These are phyloP conservation scores for Collybiopsis confluens DNA, from an alignment of 768 basidiomycete genomes.

Conservation along the genomic window DNA sequence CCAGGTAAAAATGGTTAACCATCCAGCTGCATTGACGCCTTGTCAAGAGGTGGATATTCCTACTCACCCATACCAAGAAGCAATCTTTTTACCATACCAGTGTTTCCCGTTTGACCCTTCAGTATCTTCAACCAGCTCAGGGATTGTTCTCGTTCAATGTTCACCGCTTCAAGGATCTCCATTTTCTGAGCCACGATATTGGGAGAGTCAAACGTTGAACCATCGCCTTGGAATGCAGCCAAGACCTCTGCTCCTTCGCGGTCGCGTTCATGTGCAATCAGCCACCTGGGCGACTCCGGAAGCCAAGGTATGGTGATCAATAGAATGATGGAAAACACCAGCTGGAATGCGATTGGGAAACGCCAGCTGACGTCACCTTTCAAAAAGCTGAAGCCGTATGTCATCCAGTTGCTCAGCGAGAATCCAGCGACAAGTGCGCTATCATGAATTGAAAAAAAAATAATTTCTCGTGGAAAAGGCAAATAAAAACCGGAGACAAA, in stretches of 20 bases:
- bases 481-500: conserved; percentile 16
- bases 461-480: background rate
- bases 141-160: conserved; percentile 37
- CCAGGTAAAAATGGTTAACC: too few relatives aligned
- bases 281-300: conserved; percentile 45
- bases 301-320: conserved; percentile 46
- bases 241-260: conserved; percentile 39
- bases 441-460: background rate
- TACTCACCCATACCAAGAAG: conserved; percentile 38
- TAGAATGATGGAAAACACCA: conserved; percentile 40
- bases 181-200: conserved; percentile 33
- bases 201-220: conserved; percentile 29
- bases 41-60: too few relatives aligned
- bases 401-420: conserved; percentile 51
- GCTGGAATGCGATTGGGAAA: conserved; percentile 48
- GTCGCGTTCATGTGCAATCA: conserved; percentile 40
- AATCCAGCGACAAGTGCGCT: conserved; percentile 51
- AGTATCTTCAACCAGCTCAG: conserved; percentile 39
- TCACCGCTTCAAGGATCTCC: conserved; percentile 39
- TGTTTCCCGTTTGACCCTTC: conserved; percentile 36
- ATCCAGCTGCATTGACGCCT: too few relatives aligned
- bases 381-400: conserved; percentile 45
- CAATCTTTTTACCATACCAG: conserved; percentile 41
- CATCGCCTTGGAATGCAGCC: conserved; percentile 37
- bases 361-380: conserved; percentile 41